phyloP scores from a whole-genome alignment of 2,329 filamentous ascomycete genomes.

The Trichoderma arundinaceum region DNA sequence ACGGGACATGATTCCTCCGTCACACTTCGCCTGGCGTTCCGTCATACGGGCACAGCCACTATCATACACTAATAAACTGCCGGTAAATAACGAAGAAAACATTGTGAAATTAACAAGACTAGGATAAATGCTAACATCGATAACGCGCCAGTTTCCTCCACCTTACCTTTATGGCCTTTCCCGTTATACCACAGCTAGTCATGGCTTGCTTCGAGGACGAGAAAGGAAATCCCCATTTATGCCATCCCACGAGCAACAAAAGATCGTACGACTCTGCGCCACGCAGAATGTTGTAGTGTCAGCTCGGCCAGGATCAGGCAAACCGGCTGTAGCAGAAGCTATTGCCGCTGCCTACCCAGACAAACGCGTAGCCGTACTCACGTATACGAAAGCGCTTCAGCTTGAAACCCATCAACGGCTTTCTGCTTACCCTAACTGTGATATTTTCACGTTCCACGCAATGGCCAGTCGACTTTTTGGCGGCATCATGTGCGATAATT shows the following conservation, averaged over 20 bases:
- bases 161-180: neutral
- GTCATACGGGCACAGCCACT: neutral
- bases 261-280: conserved; percentile 36
- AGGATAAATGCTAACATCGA: neutral
- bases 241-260: conserved; percentile 39
- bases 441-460: conserved; percentile 12
- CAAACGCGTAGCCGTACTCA: conserved; percentile 36
- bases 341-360: conserved; percentile 38
- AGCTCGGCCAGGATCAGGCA: conserved; percentile 43
- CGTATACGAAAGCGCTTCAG: conserved; percentile 38
- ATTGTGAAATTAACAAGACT: neutral
- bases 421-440: neutral
- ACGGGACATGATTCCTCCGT: neutral
- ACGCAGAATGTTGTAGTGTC: conserved; percentile 43
- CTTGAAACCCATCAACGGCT: conserved; percentile 17
- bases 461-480: conserved; percentile 17
- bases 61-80: neutral
- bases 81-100: neutral
- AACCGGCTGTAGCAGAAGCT: conserved; percentile 42
- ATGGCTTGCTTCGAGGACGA: neutral
- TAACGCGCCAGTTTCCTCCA: neutral
- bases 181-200: neutral
- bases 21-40: neutral
- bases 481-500: neutral
- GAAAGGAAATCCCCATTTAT: conserved; percentile 19